phyloP scores from a whole-genome alignment of 305 asterid genomes.

The Fraxinus angustifolia region DNA sequence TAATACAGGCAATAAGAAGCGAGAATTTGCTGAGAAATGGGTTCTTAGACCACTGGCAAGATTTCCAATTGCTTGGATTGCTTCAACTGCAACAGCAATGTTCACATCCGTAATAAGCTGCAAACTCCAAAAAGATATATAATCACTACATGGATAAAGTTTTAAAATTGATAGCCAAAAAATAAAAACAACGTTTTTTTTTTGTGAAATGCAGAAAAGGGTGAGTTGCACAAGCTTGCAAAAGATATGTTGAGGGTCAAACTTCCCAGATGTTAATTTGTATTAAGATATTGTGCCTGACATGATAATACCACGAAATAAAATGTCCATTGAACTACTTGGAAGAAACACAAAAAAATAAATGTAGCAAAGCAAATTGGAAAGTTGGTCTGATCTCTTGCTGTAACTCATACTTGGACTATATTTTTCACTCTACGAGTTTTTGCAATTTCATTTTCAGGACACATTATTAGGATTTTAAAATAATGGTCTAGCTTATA shows the following conservation, averaged over 20 bases:
- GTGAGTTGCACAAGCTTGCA: constrained; percentile 4
- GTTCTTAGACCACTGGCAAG: constrained; percentile 94
- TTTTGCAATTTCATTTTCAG: not conserved
- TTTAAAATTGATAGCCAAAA: not conserved
- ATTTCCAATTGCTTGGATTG: constrained; percentile 92
- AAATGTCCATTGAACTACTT: not conserved
- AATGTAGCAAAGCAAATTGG: not conserved
- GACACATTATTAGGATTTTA: not conserved
- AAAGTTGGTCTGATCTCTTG: not conserved
- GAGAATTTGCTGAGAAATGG: constrained; percentile 78
- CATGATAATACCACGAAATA: not conserved
- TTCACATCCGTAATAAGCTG: constrained; percentile 96
- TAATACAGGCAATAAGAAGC: constrained; percentile 73
- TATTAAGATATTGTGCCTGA: not conserved
- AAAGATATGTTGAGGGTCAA: not conserved
- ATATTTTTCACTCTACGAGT: not conserved
- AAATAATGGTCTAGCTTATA: not conserved
- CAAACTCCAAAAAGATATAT: constrained; percentile 28
- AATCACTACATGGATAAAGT: constrained; percentile 10
- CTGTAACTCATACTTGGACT: not conserved
- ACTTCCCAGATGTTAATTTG: not conserved
- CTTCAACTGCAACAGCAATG: constrained; percentile 98
- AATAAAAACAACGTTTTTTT: not conserved
- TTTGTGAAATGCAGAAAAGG: constrained; percentile 9
- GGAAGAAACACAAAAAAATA: constrained; percentile 11